Conservation (phyloP, 495 filamentous ascomycete species). For the Aspergillus bertholletiae region DNA sequence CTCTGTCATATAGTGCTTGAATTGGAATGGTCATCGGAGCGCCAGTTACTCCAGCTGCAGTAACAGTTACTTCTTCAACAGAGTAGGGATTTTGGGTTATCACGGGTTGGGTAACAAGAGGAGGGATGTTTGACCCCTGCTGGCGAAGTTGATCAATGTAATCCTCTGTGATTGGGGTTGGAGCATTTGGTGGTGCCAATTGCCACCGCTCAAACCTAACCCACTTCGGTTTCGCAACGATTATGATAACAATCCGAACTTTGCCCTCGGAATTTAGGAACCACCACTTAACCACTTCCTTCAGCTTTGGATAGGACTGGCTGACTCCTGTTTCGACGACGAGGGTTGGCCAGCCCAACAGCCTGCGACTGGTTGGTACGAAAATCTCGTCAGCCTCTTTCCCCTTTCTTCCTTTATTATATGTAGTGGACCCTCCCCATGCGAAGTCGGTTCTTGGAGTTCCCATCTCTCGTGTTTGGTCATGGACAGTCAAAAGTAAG, state of each 20-base stretch:
- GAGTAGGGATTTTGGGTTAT: not conserved
- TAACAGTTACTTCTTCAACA: not conserved
- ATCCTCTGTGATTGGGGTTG: not conserved
- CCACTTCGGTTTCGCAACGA: not conserved
- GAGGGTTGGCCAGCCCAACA: not conserved
- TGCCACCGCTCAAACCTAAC: conserved; percentile 1
- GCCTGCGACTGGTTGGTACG: not conserved
- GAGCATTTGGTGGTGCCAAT: not conserved
- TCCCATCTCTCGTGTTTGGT: too few relatives aligned
- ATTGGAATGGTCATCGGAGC: not conserved
- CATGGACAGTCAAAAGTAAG: too few relatives aligned
- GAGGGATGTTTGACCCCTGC: not conserved
- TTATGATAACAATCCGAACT: not conserved
- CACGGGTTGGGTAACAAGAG: not conserved
- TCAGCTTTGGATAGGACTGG: not conserved
- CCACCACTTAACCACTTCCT: not conserved
- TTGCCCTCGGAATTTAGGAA: not conserved
- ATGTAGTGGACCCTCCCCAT: too few relatives aligned
- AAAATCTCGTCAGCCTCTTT: not conserved
- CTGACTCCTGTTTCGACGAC: not conserved
- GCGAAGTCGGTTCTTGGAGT: too few relatives aligned
- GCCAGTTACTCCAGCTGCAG: conserved; percentile 18
- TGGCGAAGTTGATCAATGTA: not conserved
- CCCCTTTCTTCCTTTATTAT: not conserved
- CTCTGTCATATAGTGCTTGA: too few relatives aligned